Evolutionary conservation across 768 basidiomycete genomes (phyloP), one percentile per base, ranked within the genome.

Genomic region (Amanita exitialis): DNA sequence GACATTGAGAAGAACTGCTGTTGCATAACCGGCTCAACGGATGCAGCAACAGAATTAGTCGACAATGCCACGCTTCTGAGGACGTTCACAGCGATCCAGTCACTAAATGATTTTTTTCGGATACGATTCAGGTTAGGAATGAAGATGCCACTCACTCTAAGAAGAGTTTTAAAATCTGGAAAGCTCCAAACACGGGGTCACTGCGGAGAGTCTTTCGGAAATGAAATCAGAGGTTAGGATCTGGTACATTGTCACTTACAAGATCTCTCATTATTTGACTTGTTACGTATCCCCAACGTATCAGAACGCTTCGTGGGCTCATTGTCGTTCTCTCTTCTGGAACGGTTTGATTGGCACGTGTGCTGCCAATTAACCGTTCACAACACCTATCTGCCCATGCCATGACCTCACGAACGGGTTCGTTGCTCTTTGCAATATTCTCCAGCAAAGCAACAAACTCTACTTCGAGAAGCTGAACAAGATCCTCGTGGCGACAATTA

Each of bases 221-320:
- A 39, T 35, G 49, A 10, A n/a, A 21, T 43, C 10, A 35, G 13
- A 52, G 38, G 43, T 20, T n/a, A 16, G 42, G 47, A 51, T 23
- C 12, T 35, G 41, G 34, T 37, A 25, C 58, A 38, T 51, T 8
- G 46, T 32, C 30, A 66, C 85, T 64, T 62, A 90, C 87, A 64
- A 93, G 71, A 66, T 93, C 90, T 59, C 90, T 75, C 89, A 92
- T 93, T 58, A 93, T 81, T 66, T 93, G 90, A 66, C 86, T 88
- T 15, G 90, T 91, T 62, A 92, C 90, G 67, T 92, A 92, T 45
- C 89, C 87, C 90, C 89, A 91, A 50, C 90, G 81, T 64, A 92
- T 90, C 61, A 93, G 73, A 48, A 91, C 79, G 62, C 88, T 90
- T 55, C 90, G 74, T 43, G 90, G 89, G 64, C 86, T 90, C 84